These are phyloP conservation scores for Wickerhamiella parazyma DNA, from an alignment of 805 yeast genomes.

Conservation along the genomic window DNA sequence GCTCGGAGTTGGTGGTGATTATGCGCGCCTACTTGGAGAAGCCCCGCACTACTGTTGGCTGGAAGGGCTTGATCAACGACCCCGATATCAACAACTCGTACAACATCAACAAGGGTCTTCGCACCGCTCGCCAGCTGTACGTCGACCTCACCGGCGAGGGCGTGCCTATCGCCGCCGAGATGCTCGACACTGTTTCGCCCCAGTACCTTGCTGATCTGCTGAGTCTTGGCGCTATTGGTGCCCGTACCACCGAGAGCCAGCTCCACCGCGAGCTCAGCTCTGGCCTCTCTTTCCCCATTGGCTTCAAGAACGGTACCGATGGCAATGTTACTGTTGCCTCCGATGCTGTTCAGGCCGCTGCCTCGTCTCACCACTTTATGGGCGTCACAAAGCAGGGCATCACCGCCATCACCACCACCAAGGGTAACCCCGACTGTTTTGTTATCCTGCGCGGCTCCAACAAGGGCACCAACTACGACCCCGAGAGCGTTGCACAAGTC, in stretches of 20 bases:
- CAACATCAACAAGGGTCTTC: conserved; percentile 89
- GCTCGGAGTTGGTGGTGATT: conserved; percentile 64
- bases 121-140: conserved; percentile 74
- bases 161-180: conserved; percentile 90
- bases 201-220: conserved; percentile 85
- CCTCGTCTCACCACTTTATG: conserved; percentile 87
- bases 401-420: conserved; percentile 91
- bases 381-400: conserved; percentile 95
- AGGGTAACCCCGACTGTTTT: conserved; percentile 90
- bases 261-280: conserved; percentile 95
- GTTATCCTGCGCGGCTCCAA: conserved; percentile 94
- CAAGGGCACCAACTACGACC: conserved; percentile 85
- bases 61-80: conserved; percentile 97
- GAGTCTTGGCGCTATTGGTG: conserved; percentile 96
- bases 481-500: conserved; percentile 59
- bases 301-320: conserved; percentile 97
- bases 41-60: conserved; percentile 98
- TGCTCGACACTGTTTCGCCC: conserved; percentile 96
- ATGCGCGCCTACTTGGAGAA: conserved; percentile 98
- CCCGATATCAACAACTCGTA: conserved; percentile 88
- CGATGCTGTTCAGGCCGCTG: conserved; percentile 87
- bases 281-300: conserved; percentile 96
- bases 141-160: conserved; percentile 65
- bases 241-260: conserved; percentile 97
- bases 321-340: conserved; percentile 86